Conservation (phyloP, 1,139 yeast genomes). For the Nakaseomyces bracarensis region DNA sequence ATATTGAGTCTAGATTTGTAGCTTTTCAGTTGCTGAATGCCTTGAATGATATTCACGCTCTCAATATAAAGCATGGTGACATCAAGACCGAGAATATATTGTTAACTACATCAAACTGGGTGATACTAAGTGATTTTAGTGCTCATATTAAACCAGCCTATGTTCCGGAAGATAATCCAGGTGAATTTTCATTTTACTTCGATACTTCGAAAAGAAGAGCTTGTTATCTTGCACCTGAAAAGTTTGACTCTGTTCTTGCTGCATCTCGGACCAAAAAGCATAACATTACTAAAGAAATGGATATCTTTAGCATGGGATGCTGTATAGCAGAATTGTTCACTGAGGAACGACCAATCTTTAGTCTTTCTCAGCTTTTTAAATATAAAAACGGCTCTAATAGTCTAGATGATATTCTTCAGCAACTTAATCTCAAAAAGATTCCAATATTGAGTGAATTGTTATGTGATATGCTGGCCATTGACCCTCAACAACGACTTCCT, state of each 20-base stretch:
- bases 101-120: constrained; percentile 87
- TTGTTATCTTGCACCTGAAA: constrained; percentile 91
- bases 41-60: constrained; percentile 54
- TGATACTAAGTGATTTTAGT: constrained; percentile 74
- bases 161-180: constrained; percentile 89
- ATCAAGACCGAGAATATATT: constrained; percentile 81
- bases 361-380: constrained; percentile 78
- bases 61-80: constrained; percentile 75
- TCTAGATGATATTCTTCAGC: constrained; percentile 37
- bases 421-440: constrained; percentile 6
- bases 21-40: constrained; percentile 67
- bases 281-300: constrained; percentile 64
- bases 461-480: constrained; percentile 49
- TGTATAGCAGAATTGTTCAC: constrained; percentile 80
- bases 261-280: constrained; percentile 17
- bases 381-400: constrained; percentile 60
- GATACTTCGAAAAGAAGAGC: constrained; percentile 81
- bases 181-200: constrained; percentile 85
- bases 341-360: constrained; percentile 82
- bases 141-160: constrained; percentile 67
- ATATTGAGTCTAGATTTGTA: constrained; percentile 76
- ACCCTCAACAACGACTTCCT: constrained; percentile 52
- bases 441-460: constrained; percentile 45
- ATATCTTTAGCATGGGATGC: constrained; percentile 85
- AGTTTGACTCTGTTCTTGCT: constrained; percentile 43